Base-by-base conservation (phyloP, 345 rosid species). In the Odontarrhena argentea region DNA sequence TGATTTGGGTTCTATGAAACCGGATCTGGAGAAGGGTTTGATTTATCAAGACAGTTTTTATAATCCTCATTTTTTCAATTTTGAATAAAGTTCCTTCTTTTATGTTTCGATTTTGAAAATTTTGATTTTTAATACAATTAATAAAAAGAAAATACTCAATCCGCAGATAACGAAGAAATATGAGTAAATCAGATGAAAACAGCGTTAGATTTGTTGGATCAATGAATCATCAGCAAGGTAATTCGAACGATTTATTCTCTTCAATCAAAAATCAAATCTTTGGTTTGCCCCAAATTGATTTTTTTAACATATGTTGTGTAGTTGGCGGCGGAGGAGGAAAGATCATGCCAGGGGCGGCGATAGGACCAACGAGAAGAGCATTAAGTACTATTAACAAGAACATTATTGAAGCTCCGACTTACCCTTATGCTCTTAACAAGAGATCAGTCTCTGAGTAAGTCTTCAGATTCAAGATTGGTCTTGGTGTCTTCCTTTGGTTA, bases 101-200 rank as follows among this genome's bases (percentile, higher is more conserved):
- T 50, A 41, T 44, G 60, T 24, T 45, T 38, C 26, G 50, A 61
- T 70, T 63, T 68, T 35, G 22, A 49, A 44, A 40, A 37, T 45
- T 40, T 55, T 18, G 22, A 18, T 9, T 55, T 66, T 47, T 40
- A 65, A 49, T 22, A 14, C 52, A 25, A 36, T 18, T 18, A 24
- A 15, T 59, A 1, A 18, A 18, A 13, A 35, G 47, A 48, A 24
- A 75, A 68, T 63, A 59, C 15, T 50, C 59, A 15, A 47, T 59
- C 37, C 50, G 28, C 71, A 72, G 71, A 54, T 70, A 53, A 40
- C 60, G 34, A 67, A 43, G 36, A 47, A 43, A 62, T 63, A 93
- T 90, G 97, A 82, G 73, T 37, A 80, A 79, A 79, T 82, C 92
- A 36, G 86, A 84, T 62, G 96, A 92, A 77, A 92, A 92, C 77